Base-by-base conservation (phyloP, 2,329 filamentous ascomycete species). In the Amauroascus verrucosus region DNA sequence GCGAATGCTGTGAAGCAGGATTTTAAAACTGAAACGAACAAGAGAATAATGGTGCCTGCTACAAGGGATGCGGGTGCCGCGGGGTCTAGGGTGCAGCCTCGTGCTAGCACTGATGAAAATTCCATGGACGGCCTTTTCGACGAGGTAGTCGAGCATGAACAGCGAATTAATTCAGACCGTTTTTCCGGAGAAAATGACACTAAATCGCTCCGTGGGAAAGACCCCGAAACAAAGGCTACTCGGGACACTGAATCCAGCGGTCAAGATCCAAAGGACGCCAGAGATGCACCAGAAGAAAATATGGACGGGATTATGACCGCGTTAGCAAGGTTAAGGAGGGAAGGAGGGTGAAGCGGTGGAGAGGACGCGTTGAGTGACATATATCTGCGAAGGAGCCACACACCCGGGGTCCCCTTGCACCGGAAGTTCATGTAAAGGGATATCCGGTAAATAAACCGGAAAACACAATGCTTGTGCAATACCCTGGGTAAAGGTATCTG, bases 1-100 rank as follows among this genome's bases (percentile, higher is more conserved):
- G 84, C 79, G 60, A 79, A 76, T 54, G 85, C 86, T 8, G 85
- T 96, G 1, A 80, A 88, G 56, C 89, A 95, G 69, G 88, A 88
- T 0, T 96, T 97, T 62, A 75, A 88, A 54, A 81, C 85, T 4
- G 81, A 83, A 62, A 80, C 86, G 1, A 80, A 78, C 18, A 26
- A 38, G 1, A 35, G 16, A 24, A n/a, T 13, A 8, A 24, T 16
- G 13, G 38, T 6, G 14, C 5, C 20, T 38, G 28, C 50, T 22
- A 11, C 18, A 14, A 35, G 16, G 14, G 33, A 16, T 24, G 14
- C 22, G 9, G 33, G 18, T 20, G 16, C 22, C 8, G 33, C 22
- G 18, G 20, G n/a, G 8, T 9, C 30, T 3, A 37, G 22, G 6
- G 8, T 33, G n/a, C n/a, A 22, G 7, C 9, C 14, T 45, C 41